Percentiles rank a stretch among this genome's conserved stretches.
Conservation (phyloP, 441 rosid species). For the Arabidopsis lyrata region DNA sequence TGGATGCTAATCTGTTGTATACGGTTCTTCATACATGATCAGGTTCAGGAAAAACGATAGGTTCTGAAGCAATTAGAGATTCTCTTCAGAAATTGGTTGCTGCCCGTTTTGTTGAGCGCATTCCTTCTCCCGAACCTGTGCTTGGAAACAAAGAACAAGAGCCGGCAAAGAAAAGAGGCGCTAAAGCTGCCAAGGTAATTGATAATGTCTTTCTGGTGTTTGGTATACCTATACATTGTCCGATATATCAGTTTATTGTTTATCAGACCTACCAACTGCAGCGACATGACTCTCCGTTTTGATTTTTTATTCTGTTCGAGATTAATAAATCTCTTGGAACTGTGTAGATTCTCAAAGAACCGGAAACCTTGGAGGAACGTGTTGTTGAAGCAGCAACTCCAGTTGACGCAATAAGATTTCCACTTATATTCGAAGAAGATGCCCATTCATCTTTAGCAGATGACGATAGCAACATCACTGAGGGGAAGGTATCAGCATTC, state of each 20-base stretch:
- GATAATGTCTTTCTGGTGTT: conserved; percentile 28
- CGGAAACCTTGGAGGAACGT: conserved; percentile 67
- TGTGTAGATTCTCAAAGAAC: conserved; percentile 54
- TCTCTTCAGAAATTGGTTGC: conserved; percentile 59
- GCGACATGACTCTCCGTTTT: conserved; percentile 1
- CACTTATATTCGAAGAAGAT: conserved; percentile 47
- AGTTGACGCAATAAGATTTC: conserved; percentile 72
- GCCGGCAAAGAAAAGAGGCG: conserved; percentile 59
- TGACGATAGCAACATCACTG: conserved; percentile 45
- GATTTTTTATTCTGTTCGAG: conserved; percentile 1
- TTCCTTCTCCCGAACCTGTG: conserved; percentile 79
- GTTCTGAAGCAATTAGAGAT: conserved; percentile 55
- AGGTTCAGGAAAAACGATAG: conserved; percentile 49
- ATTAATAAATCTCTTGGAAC: conserved; percentile 17
- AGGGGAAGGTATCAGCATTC: conserved; percentile 69
- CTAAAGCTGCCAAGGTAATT: conserved; percentile 78
- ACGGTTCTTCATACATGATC: not conserved
- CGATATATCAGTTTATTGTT: conserved; percentile 11
- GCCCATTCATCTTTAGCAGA: conserved; percentile 48
- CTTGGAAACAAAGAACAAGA: conserved; percentile 65
- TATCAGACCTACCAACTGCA: conserved; percentile 14
- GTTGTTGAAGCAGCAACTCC: conserved; percentile 76
- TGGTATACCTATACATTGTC: not conserved
- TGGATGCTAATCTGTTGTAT: conserved; percentile 7
- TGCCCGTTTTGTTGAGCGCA: conserved; percentile 78